phyloP scores from a whole-genome alignment of 1,284 basidiomycete genomes.

The Neonothopanus nambi region DNA sequence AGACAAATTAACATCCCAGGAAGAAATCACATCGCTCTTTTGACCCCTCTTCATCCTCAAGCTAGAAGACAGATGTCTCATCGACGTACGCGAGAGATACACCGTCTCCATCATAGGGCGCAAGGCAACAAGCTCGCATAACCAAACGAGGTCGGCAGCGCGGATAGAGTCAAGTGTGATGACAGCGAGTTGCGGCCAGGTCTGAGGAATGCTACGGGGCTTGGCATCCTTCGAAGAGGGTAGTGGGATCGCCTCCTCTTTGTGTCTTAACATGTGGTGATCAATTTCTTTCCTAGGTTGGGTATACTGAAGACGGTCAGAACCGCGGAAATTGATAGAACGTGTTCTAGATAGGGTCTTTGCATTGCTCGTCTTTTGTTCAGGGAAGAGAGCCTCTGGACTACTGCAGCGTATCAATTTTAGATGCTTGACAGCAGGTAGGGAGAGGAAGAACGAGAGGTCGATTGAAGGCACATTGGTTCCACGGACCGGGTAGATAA shows the following conservation, averaged over 20 bases:
- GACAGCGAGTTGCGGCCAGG: slow-evolving; percentile 7
- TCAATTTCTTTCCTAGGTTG: not conserved
- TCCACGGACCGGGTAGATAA: not conserved
- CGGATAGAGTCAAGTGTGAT: slow-evolving; percentile 3
- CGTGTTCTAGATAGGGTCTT: slow-evolving; percentile 4
- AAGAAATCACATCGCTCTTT: not conserved
- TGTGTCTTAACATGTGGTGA: not conserved
- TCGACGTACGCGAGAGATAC: slow-evolving; percentile 7
- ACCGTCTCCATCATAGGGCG: slow-evolving; percentile 6
- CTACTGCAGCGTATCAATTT: slow-evolving; percentile 2
- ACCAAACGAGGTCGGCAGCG: slow-evolving; percentile 6
- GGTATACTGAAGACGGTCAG: not conserved
- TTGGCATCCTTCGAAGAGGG: not conserved
- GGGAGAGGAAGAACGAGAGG: not conserved
- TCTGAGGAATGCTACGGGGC: not conserved
- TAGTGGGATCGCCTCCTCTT: not conserved
- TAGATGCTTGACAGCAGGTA: slow-evolving; percentile 10
- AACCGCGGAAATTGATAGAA: not conserved
- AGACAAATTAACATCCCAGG: slow-evolving; percentile 1
- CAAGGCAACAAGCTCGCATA: slow-evolving; percentile 4
- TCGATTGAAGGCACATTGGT: not conserved
- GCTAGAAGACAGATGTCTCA: slow-evolving; percentile 2
- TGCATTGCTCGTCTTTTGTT: not conserved
- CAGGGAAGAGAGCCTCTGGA: slow-evolving; percentile 5
- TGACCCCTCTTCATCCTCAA: slow-evolving; percentile 2